Evolutionary conservation across 306 rosid genomes (phyloP), one percentile per base, ranked within the genome.

Genomic region (Quercus dentata): DNA sequence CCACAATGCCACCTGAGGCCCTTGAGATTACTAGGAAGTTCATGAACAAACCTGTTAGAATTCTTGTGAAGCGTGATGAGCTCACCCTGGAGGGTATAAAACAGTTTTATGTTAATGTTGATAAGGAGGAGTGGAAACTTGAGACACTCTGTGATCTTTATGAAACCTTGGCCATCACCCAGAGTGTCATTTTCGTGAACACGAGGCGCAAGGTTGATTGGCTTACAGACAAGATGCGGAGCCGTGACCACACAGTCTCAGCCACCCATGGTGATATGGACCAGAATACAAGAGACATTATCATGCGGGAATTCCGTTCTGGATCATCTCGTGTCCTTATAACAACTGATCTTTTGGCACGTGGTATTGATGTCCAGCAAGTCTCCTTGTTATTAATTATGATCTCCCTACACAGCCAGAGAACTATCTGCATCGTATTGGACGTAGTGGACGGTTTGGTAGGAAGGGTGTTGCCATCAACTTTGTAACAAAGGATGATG

Each of bases 241-340:
- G 92, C 87, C 84, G 97, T 20, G 97, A 92, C 85, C 97, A 92
- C 58, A 92, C 94, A 2, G 97, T 92, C 28, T 92, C 97, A 10
- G 97, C 97, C 63, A 92, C 97, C 73, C 97, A 91, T 61, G 97
- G 97, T 83, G 97, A 92, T 83, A 92, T 92, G 97, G 97, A 92
- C 86, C 97, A 92, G 86, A 92, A 92, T 69, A 92, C 92, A 62
- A 85, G 97, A 77, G 97, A 92, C 85, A 90, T 92, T 62, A 92
- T 92, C n/a, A 92, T 92, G 97, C 91, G 94, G 35, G 94, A 92
- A 70, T 92, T 92, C 75, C 94, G 94, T 21, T 92, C 97, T 19
- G 97, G 97, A 1, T 92, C 97, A 11, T 92, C 94, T 15, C 92
- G 97, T 64, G 97, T 92, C 49, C 78, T 92, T 14, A 92, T 92